Base-by-base conservation (phyloP, 108 stramenopile genomes). In the Aureococcus anophagefferens region DNA sequence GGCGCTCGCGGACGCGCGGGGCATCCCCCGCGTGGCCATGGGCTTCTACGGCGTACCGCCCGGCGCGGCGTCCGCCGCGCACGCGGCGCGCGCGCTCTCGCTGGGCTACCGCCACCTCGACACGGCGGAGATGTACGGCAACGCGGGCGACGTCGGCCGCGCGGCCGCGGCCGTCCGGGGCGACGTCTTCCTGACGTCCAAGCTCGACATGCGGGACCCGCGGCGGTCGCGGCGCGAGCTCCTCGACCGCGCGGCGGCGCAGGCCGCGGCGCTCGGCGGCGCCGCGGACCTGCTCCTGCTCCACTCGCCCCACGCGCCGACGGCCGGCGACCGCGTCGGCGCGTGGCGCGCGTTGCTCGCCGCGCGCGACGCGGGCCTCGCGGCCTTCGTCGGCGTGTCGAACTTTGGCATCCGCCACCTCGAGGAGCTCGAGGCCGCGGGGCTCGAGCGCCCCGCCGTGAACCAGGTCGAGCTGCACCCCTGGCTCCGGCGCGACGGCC, bases 391-490 rank as follows among this genome's bases (percentile, higher is more conserved):
- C 65, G 93, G 89, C 11, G 93, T 94, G 14, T 88, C 82, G 70
- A 90, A 94, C 76, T 90, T 90, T 35, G 78, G 80, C 30, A 73
- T 76, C 5, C 59, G 30, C 46, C 86, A 88, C 33, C 70, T 90
- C 40, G 78, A 86, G 64, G 79, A 83, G 30, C 69, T 90, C 14
- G 74, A 86, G 46, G 73, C 80, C 30, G 73, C 80, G 0, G 88
- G 84, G 9, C 76, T 74, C 28, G 72, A 89, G 35, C 87, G 86
- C 21, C 90, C 93, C 13, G 88, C 87, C 0, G 83, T 92, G 34
- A 91, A 94, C 77, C 93, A 92, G 83, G 84, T 94, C 44, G 93
- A 94, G 74, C 70, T 80, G 35, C 91, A 94, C 76, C 90, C 92
- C 14, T 79, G 85, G 33, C 79, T 86, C 72, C 84, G 86, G 31